Conservation (phyloP, 1,284 basidiomycete species). For the Inonotus obliquus region DNA sequence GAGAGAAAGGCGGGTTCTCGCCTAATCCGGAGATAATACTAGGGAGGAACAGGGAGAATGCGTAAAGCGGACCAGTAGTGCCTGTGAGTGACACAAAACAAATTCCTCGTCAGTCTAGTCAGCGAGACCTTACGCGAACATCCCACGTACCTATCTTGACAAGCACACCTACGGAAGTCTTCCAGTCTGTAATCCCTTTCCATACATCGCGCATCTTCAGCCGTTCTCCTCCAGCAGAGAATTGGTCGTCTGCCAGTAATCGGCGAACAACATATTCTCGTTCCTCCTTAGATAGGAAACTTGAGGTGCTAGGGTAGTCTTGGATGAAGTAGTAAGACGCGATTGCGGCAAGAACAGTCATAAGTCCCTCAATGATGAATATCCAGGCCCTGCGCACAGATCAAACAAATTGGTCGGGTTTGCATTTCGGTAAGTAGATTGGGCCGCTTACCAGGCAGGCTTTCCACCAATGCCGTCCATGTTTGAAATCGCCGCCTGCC, state of each 20-base stretch:
- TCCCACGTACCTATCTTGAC: constrained; percentile 7
- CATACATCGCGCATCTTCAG: constrained; percentile 57
- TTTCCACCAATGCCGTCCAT: constrained; percentile 27
- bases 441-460: constrained; percentile 23
- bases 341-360: constrained; percentile 58
- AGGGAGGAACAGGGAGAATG: constrained; percentile 69
- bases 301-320: constrained; percentile 78
- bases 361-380: constrained; percentile 63
- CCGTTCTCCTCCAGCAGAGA: constrained; percentile 64
- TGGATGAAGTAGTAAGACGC: constrained; percentile 71
- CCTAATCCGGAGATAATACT: constrained; percentile 62
- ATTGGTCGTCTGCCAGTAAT: constrained; percentile 63
- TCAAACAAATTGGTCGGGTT: no score
- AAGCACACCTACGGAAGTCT: constrained; percentile 64
- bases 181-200: constrained; percentile 63
- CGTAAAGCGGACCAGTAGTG: constrained; percentile 61
- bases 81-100: constrained; percentile 47
- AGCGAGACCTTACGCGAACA: no score
- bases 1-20: constrained; percentile 14
- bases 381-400: constrained; percentile 60
- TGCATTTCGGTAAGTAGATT: neutral
- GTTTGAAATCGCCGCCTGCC: constrained; percentile 21
- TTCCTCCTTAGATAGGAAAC: constrained; percentile 69
- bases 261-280: constrained; percentile 61
- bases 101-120: neutral